phyloP scores from a whole-genome alignment of 495 filamentous ascomycete genomes.

The Apiosordaria backusii region DNA sequence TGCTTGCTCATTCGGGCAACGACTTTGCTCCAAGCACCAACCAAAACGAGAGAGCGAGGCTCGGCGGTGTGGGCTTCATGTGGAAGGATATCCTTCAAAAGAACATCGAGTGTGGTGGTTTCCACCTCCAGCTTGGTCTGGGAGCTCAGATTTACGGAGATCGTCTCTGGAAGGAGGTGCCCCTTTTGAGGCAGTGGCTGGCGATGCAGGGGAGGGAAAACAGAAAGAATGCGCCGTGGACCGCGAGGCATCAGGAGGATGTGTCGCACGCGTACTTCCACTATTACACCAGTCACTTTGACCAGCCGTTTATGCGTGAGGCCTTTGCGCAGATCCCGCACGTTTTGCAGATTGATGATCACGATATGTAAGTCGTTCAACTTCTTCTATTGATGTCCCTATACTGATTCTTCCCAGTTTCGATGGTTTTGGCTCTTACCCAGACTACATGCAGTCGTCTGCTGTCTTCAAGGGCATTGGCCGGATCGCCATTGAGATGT shows the following conservation, averaged over 20 bases:
- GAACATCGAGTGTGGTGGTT: constrained; percentile 91
- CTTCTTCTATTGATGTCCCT: constrained; percentile 6
- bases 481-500: constrained; percentile 96
- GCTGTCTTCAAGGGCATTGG: constrained; percentile 98
- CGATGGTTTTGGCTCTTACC: constrained; percentile 96
- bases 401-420: constrained; percentile 54
- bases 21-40: constrained; percentile 87
- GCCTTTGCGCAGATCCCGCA: constrained; percentile 97
- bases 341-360: constrained; percentile 87
- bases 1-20: constrained; percentile 91
- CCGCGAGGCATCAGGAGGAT: constrained; percentile 89
- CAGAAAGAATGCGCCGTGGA: constrained; percentile 85
- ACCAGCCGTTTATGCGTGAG: constrained; percentile 88
- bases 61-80: constrained; percentile 91
- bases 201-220: constrained; percentile 86
- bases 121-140: constrained; percentile 86
- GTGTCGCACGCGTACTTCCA: constrained; percentile 96
- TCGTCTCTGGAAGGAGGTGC: constrained; percentile 92
- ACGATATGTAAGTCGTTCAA: constrained; percentile 83
- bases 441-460: constrained; percentile 96
- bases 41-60: constrained; percentile 73
- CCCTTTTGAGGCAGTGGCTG: constrained; percentile 89
- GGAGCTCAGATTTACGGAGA: constrained; percentile 97
- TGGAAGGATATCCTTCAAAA: constrained; percentile 99
- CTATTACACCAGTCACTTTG: constrained; percentile 96